A percentile compares a stretch with the other conserved stretches of the same genome.
Conservation (phyloP, 331 rosid genomes). For the Arachis monticola region DNA sequence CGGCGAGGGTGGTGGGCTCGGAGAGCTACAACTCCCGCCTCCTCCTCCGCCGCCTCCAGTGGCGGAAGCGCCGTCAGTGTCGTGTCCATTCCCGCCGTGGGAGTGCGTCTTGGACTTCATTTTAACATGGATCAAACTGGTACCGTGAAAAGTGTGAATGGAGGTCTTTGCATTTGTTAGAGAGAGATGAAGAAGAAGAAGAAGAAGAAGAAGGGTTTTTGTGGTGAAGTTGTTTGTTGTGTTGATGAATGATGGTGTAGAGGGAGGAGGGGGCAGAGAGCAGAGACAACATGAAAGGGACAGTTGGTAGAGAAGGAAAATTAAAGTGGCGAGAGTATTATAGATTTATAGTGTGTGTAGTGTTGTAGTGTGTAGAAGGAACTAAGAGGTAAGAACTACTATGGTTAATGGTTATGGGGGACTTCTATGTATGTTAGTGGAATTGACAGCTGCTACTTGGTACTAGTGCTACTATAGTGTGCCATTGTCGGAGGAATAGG, state of each 20-base stretch:
- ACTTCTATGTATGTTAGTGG: background rate
- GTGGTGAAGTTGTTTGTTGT: slow-evolving; percentile 16
- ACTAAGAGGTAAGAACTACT: too few relatives aligned
- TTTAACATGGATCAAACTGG: slow-evolving; percentile 14
- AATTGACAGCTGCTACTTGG: background rate
- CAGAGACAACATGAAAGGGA: slow-evolving; percentile 39
- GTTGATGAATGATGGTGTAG: slow-evolving; percentile 35
- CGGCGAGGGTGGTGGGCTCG: slow-evolving; percentile 90
- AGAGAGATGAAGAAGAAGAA: background rate
- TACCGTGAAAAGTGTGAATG: background rate
- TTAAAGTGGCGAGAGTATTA: background rate
- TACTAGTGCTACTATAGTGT: background rate
- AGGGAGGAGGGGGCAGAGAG: slow-evolving; percentile 20
- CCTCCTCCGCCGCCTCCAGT: slow-evolving; percentile 53
- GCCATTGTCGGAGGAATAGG: slow-evolving; percentile 35
- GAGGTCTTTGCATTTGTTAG: background rate
- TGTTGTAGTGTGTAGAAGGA: too few relatives aligned
- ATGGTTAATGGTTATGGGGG: too few relatives aligned
- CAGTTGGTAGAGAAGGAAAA: background rate
- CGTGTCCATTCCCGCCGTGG: slow-evolving; percentile 55
- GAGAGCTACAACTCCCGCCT: slow-evolving; percentile 72
- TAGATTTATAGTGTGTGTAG: background rate
- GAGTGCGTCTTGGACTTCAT: slow-evolving; percentile 68
- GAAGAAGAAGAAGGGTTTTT: background rate
- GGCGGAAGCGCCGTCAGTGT: slow-evolving; percentile 52